Conservation (phyloP, 179 eudicot species). For the Monotropa hypopitys region DNA sequence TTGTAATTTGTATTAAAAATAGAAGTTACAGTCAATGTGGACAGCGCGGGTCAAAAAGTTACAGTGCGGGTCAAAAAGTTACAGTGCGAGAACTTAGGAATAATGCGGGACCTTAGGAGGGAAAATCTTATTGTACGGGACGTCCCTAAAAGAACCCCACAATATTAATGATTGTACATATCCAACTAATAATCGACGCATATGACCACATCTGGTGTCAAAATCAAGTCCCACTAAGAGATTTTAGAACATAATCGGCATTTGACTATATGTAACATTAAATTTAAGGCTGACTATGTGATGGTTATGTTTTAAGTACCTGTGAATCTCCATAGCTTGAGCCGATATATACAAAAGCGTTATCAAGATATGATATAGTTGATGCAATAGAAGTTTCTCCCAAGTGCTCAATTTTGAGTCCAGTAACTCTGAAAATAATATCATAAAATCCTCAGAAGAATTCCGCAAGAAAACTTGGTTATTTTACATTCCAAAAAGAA, state of each 20-base stretch:
- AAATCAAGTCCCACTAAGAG: background rate
- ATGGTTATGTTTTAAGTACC: conserved; percentile 28
- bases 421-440: conserved; percentile 60
- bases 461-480: background rate
- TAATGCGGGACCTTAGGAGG: too few relatives aligned
- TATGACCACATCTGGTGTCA: background rate
- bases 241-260: background rate
- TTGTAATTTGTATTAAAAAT: too few relatives aligned
- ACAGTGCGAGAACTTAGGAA: too few relatives aligned
- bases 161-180: background rate
- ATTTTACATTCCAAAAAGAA: background rate
- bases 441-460: conserved; percentile 1
- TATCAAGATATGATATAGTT: conserved; percentile 90
- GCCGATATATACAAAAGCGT: conserved; percentile 80
- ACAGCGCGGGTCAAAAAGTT: too few relatives aligned
- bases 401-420: conserved; percentile 91
- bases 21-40: too few relatives aligned
- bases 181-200: background rate
- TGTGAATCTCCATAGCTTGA: conserved; percentile 99
- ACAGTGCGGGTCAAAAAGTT: too few relatives aligned
- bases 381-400: conserved; percentile 95
- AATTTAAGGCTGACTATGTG: background rate
- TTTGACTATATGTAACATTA: background rate
- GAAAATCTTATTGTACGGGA: too few relatives aligned
- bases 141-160: too few relatives aligned